phyloP scores from a whole-genome alignment of 1,284 basidiomycete species.

The Lignosus rhinocerotis region DNA sequence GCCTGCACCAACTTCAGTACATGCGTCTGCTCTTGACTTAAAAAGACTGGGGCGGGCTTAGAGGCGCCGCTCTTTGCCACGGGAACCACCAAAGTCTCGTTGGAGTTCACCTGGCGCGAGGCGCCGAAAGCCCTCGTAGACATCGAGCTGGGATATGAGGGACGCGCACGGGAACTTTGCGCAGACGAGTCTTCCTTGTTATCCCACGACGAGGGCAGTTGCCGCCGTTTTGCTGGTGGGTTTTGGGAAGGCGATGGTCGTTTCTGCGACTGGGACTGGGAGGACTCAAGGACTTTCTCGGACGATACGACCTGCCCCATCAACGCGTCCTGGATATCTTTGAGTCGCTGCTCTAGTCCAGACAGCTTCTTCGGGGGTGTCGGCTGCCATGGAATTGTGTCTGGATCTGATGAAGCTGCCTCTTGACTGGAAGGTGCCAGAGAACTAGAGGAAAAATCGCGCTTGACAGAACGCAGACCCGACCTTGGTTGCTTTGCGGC shows the following conservation, averaged over 20 bases:
- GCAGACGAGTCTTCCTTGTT: slow-evolving; percentile 12
- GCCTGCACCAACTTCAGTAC: slow-evolving; percentile 77
- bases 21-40: slow-evolving; percentile 84
- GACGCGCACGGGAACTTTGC: slow-evolving; percentile 16
- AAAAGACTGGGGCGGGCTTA: slow-evolving; percentile 49
- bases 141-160: slow-evolving; percentile 30
- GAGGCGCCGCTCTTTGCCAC: slow-evolving; percentile 18
- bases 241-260: slow-evolving; percentile 42
- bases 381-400: slow-evolving; percentile 26
- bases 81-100: slow-evolving; percentile 16
- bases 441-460: slow-evolving; percentile 33
- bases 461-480: slow-evolving; percentile 31
- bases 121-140: slow-evolving; percentile 13
- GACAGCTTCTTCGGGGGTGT: slow-evolving; percentile 25
- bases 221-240: slow-evolving; percentile 46
- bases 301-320: slow-evolving; percentile 26
- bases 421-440: slow-evolving; percentile 28
- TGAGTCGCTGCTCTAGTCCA: slow-evolving; percentile 45
- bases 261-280: slow-evolving; percentile 37
- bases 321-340: slow-evolving; percentile 54
- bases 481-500: slow-evolving; percentile 31
- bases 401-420: slow-evolving; percentile 11
- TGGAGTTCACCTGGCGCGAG: slow-evolving; percentile 11
- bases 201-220: slow-evolving; percentile 53
- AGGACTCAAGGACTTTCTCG: background rate